Base-by-base conservation (phyloP, 768 basidiomycete species). In the Rhizopogon salebrosus region DNA sequence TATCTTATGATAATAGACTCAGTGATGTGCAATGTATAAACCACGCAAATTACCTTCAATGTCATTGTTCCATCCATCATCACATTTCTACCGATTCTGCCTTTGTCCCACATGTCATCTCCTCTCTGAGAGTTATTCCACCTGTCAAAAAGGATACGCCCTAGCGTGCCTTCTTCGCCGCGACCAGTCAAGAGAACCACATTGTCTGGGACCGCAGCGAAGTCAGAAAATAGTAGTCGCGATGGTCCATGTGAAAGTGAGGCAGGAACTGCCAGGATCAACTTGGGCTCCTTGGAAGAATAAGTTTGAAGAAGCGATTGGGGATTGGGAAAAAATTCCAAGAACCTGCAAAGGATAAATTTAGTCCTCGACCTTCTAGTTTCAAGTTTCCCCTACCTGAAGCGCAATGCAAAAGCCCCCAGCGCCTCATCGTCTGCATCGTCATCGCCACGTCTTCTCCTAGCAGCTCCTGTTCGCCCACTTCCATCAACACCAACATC, bases 191-290 rank as follows among this genome's bases (percentile, higher is more conserved):
- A 79, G 3, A 99, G 75, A 27, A 99, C 80, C 49, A 97, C 86
- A 59, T 95, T 95, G 55, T 87, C 87, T 0, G 87, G 82, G 4
- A 86, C 79, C 6, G 83, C 76, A 3, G 93, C 92, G 70, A 98
- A 94, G 49, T 92, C 83, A 14, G 83, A 79, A 66, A 99, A 98
- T 3, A 98, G 68, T 31, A 81, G 76, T 41, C 97, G 82, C 0
- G 94, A 95, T 8, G 91, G 87, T 2, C 95, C 95, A 61, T 98
- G 89, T 0, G 93, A 95, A 43, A 99, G 76, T 3, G 92, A 92
- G 1, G 92, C 86, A 2, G 97, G 97, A 24, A 95, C 88, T 0
- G 94, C 92, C 14, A 99, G 78, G 55, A 99, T 91, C 48, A 98
- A 79, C 64, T 98, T 98, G 0, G 97, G 93, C 53, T 90, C 83